Evolutionary conservation across 2,329 filamentous ascomycete species (phyloP).

Genomic region (Pseudogymnoascus sp.): DNA sequence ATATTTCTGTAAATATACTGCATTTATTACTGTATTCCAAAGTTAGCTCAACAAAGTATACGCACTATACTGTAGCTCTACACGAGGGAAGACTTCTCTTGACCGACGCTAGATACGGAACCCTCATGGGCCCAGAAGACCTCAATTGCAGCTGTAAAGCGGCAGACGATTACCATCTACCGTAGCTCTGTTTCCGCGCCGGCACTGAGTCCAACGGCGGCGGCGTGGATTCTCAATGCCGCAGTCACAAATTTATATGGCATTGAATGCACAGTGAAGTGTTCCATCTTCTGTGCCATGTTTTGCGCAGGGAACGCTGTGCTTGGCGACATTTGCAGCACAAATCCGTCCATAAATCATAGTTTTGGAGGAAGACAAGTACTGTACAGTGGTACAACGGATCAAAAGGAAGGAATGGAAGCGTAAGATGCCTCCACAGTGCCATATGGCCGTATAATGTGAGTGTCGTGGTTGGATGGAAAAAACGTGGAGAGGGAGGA

Average conservation of each 20-base stretch:
- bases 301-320: neutral
- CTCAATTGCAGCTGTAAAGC: neutral
- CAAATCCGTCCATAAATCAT: neutral
- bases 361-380: neutral
- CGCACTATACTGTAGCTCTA: neutral
- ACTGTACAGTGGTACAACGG: neutral
- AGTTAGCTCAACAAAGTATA: neutral
- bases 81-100: neutral
- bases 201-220: neutral
- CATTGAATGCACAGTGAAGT: neutral
- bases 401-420: constrained; percentile 2
- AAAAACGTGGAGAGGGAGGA: constrained; percentile 1
- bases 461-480: neutral
- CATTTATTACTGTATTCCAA: neutral
- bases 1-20: neutral
- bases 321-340: neutral
- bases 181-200: neutral
- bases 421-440: neutral
- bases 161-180: neutral
- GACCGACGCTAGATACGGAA: too few relatives aligned
- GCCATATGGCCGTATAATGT: neutral
- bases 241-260: neutral
- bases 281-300: neutral
- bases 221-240: neutral
- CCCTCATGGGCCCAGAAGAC: neutral